Base-by-base conservation (phyloP, 2,329 filamentous ascomycete genomes). In the Aphanoascus verrucosus region DNA sequence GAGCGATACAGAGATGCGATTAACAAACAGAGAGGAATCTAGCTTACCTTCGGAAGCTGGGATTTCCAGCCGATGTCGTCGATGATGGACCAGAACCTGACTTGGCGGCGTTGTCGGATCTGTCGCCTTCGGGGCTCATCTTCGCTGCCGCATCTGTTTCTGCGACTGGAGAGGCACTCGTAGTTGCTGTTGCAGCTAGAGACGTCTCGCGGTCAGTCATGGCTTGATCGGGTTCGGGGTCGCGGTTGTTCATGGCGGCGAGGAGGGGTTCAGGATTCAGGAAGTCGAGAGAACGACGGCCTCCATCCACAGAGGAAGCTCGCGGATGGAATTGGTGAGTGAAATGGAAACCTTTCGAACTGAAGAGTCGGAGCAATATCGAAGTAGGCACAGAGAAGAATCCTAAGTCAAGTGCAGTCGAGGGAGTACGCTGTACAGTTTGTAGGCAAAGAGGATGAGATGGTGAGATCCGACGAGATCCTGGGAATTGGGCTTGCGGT, bases 41-140 rank as follows among this genome's bases (percentile, higher is more conserved):
- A 19, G 66, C 73, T 64, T 67, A 81, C 79, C 79, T 78, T 73
- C 79, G 72, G 62, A 82, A 82, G 67, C 78, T 81, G 57, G 78
- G 71, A 60, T 80, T 76, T 54, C 72, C 70, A 41, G 64, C 61
- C 7, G 59, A 60, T 52, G 68, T 64, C 15, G 58, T 52, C 34
- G 54, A 28, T 2, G 58, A 31, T 35, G 40, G 15, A 43, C 20
- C 48, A 43, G 47, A 12, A 48, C 47, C 47, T n/a, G 46, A 54
- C 60, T 65, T 53, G 62, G 52, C 17, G 62, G 64, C 50, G 59
- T 61, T 65, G 37, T 65, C 55, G 52, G 65, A 62, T 52, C 57
- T 56, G 23, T 47, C 51, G n/a, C 17, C 37, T 15, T 44, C 44
- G 52, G 61, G 56, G 44, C 23, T 50, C 46, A 46, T 19, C 51